These are phyloP conservation scores for Paramyrothecium sp. DNA, from an alignment of 2,329 filamentous ascomycete species.

Conservation along the genomic window DNA sequence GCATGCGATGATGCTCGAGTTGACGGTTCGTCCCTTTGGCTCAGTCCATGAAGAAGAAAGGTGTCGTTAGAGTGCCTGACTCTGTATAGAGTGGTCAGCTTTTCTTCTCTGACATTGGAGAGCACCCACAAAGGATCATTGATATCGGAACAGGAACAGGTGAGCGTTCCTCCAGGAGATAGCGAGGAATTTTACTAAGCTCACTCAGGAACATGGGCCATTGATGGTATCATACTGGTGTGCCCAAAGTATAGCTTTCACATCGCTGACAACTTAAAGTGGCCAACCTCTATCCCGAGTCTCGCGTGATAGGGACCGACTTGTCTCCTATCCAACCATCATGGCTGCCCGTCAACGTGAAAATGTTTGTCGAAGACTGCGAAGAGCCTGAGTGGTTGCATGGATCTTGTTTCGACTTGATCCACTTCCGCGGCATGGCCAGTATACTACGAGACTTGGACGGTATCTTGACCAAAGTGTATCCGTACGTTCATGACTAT, in stretches of 20 bases:
- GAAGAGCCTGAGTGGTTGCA: slow-evolving; percentile 55
- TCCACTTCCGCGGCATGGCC: slow-evolving; percentile 51
- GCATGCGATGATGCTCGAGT: slow-evolving; percentile 43
- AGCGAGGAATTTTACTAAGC: neutral
- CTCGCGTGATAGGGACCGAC: slow-evolving; percentile 39
- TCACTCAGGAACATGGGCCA: slow-evolving; percentile 48
- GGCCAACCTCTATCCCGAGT: slow-evolving; percentile 39
- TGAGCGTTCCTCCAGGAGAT: slow-evolving; percentile 13
- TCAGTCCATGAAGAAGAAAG: slow-evolving; percentile 1
- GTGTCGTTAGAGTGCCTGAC: neutral
- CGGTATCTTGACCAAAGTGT: slow-evolving; percentile 40
- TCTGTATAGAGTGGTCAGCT: slow-evolving; percentile 32
- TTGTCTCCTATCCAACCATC: slow-evolving; percentile 44
- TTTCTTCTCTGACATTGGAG: slow-evolving; percentile 36
- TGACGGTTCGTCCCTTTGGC: slow-evolving; percentile 12
- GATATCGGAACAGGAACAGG: slow-evolving; percentile 51
- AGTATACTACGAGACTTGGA: slow-evolving; percentile 49
- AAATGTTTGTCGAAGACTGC: slow-evolving; percentile 62
- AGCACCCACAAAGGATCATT: slow-evolving; percentile 39
- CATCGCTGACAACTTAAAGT: slow-evolving; percentile 20
- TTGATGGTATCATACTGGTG: slow-evolving; percentile 34
- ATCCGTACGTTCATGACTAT: slow-evolving; percentile 21
- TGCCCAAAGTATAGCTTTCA: neutral
- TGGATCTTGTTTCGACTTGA: slow-evolving; percentile 54
- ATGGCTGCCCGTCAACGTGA: slow-evolving; percentile 57